Base-by-base conservation (phyloP, 257 asterid genomes). In the Prunella vulgaris region DNA sequence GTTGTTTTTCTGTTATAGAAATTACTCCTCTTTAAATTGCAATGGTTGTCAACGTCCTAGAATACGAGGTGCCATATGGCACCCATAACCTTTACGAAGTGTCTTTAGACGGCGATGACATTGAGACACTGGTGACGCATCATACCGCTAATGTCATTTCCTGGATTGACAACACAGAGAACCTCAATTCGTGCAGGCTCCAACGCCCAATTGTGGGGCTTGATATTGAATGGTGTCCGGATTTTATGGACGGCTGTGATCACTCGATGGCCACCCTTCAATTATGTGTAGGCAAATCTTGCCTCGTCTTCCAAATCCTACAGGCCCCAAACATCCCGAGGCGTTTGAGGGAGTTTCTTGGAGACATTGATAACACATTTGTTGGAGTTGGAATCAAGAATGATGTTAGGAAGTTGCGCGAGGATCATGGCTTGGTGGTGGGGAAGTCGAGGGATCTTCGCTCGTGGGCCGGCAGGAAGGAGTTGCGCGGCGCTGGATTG, bases 271-370 rank as follows among this genome's bases (percentile, higher is more conserved):
- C 82, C 0, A 71, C 68, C 2, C 68, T 80, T 42, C 82, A 77
- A 17, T 71, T 80, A 2, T 74, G 63, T 14, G 75, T 80, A 4
- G 77, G 77, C 3, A 10, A 20, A n/a, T 28, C 20, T n/a, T 73
- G 84, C 59, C n/a, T 80, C 53, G 20, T 76, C 32, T 69, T 7
- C 72, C 77, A 73, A 44, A 71, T 80, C 69, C 15, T 74, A 2
- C 64, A 15, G 9, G 32, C 77, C 32, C 15, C 54, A 7, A 10
- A 0, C 15, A 69, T 76, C 0, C 85, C 82, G 2, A 4, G 32
- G 25, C 5, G 5, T 0, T 65, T 80, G 25, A n/a, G 51, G 0
- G 42, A 44, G 6, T 80, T 80, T 69, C 81, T 80, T 25, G 46
- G 7, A 21, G 21, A 80, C 35, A 63, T 32, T 0, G 62, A 30